Evolutionary conservation across 1,284 basidiomycete genomes (phyloP), one percentile per base, ranked within the genome.

Genomic region (Anthracocystis panici-leucophaei): DNA sequence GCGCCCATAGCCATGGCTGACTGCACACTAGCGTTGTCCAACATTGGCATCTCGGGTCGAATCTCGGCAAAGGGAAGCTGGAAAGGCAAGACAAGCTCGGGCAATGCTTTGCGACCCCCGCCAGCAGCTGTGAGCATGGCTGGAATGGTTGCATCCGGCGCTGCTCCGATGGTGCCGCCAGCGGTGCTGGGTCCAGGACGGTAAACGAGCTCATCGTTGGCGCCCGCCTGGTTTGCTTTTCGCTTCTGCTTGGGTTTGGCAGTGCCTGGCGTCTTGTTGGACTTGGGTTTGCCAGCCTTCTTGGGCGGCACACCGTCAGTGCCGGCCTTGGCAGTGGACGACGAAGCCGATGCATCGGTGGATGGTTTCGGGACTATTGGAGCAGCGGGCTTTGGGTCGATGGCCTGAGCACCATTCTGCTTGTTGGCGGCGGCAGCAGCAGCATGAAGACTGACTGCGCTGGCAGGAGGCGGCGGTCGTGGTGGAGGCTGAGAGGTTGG

Each of bases 61-160:
- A 63, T 46, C 14, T 68, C 61, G 59, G 62, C 45, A 40, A 46
- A 71, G 4, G 71, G 68, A 23, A 78, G 57, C 27, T 66, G 62
- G 56, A 78, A 82, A 3, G 79, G 81, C 16, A 79, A 50, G 0
- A 82, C 81, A 2, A 75, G 71, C 57, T 82, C 81, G 7, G 79
- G 79, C 31, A 79, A 33, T 12, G 72, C 75, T 23, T 77, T 79
- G 35, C 80, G 74, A 10, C 46, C 66, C 2, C 79, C 81, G 20
- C 81, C 81, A 23, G 73, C 81, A 12, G 79, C 79, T 5, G 70
- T 57, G 8, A 81, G 57, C 69, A 68, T 53, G 58, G 65, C 65
- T 18, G 69, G 61, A 2, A 72, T 44, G 44, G 62, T 59, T n/a
- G 62, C 41, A 27, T 76, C 74, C 4, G 73, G 61, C 25, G 58